Evolutionary conservation across 2,329 filamentous ascomycete genomes (phyloP), one percentile per base, ranked within the genome.

Genomic region (Huntiella omanensis): DNA sequence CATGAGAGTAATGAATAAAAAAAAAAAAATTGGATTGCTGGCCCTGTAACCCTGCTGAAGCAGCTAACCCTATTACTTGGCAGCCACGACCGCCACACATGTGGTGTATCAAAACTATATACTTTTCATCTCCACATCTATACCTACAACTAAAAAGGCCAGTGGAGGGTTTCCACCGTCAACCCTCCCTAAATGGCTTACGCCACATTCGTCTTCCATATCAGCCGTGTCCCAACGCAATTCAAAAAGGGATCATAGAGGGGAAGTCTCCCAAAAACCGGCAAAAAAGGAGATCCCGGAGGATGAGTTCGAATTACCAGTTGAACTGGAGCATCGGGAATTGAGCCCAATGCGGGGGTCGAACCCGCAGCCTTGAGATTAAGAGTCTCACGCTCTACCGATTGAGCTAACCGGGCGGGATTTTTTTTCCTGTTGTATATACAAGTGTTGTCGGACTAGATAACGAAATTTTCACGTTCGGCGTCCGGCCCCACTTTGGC

Each of bases 341-440:
- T 52, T 51, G 51, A 52, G 49, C 53, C 53, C 53, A 51, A 48
- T 51, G 58, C 57, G 58, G 60, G 59, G 59, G 58, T 61, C 59
- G 59, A 62, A 61, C 60, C 59, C 59, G 58, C 58, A 61, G 58
- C 60, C 59, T 61, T 62, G 58, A 62, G 59, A 62, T 61, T 72
- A 71, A 72, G 75, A 78, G 75, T 77, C 74, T 76, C 69, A 78
- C 74, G 74, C 74, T 79, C 75, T 79, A 77, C 71, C 70, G 70
- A 75, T 75, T 75, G 71, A 75, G 71, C 71, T 75, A 75, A 67
- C 68, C 67, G 64, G 68, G 68, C 68, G 42, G 41, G 50, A 33
- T 49, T 36, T 41, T n/a, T 12, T 12, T 40, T 40, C 2, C 6
- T 28, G 1, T 28, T 28, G 22, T 3, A 28, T 4, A 10, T 28